Evolutionary conservation across 176 grass and related monocot species (phyloP).

Genomic region (Pontederia crassipes): DNA sequence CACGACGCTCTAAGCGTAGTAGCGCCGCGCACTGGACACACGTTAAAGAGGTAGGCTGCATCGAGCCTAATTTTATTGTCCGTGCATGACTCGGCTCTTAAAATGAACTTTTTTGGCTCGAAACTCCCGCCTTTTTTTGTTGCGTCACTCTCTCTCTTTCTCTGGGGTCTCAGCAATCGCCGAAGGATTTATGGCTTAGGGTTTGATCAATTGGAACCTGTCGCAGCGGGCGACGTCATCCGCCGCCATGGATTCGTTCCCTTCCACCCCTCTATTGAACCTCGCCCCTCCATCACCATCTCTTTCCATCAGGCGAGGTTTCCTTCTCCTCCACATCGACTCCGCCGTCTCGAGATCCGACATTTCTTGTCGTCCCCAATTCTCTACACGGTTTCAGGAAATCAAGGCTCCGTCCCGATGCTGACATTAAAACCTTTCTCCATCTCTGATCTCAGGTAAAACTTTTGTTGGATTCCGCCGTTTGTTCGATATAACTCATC

Average conservation of each 20-base stretch:
- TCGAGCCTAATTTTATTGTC: too few species aligned
- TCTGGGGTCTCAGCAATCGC: not conserved
- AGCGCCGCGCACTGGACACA: too few species aligned
- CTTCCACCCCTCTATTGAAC: conserved; percentile 73
- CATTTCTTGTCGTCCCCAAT: not conserved
- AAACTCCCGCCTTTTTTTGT: not conserved
- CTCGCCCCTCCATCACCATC: conserved; percentile 76
- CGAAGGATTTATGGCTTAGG: not conserved
- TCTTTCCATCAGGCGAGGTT: conserved; percentile 68
- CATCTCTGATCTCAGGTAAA: conserved; percentile 49
- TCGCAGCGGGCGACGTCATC: not conserved
- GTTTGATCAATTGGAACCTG: not conserved
- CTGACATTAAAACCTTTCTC: conserved; percentile 45
- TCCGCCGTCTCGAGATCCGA: not conserved
- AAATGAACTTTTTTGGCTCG: too few species aligned
- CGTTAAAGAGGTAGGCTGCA: too few species aligned
- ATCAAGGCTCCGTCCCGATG: conserved; percentile 35
- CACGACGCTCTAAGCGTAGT: too few species aligned
- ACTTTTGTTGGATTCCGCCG: not conserved
- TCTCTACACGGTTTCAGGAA: conserved; percentile 38
- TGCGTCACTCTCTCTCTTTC: not conserved
- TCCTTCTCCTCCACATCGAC: not conserved
- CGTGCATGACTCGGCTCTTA: too few species aligned
- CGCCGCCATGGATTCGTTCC: conserved; percentile 39
- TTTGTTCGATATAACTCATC: too few species aligned